A percentile compares a stretch with the other conserved stretches of the same genome.
phyloP scores from a whole-genome alignment of 163 green algal species.

The Scenedesmus sp. region DNA sequence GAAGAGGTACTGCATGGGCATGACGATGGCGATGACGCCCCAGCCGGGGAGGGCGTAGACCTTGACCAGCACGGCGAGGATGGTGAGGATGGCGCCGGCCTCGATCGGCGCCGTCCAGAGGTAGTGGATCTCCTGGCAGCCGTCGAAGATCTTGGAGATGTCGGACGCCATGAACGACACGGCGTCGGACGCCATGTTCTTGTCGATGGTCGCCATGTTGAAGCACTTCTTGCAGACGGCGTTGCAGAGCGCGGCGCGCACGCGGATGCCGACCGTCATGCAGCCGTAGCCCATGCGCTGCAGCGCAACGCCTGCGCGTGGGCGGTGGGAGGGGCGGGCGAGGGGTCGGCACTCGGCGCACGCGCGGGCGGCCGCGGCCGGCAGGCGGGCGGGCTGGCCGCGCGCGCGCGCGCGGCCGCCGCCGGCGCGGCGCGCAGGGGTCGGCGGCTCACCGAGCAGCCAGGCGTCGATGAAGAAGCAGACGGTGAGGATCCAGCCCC shows the following conservation, averaged over 20 bases:
- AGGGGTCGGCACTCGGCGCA: background rate
- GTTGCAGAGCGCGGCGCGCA: conserved; percentile 51
- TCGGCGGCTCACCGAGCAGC: conserved; percentile 52
- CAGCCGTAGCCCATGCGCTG: conserved; percentile 67
- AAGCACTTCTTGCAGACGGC: conserved; percentile 53
- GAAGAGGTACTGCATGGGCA: conserved; percentile 66
- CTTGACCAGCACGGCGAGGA: conserved; percentile 55
- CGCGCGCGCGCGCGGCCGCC: background rate
- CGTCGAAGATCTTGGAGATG: conserved; percentile 69
- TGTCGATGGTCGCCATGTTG: conserved; percentile 51
- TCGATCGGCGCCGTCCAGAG: conserved; percentile 66
- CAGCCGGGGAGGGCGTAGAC: conserved; percentile 56
- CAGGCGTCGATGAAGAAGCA: conserved; percentile 65
- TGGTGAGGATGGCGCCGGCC: conserved; percentile 55
- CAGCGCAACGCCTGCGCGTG: conserved; percentile 35
- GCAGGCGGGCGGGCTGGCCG: background rate
- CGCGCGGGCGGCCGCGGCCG: background rate
- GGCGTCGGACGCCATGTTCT: conserved; percentile 46
- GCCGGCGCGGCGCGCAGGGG: background rate
- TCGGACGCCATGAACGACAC: conserved; percentile 60
- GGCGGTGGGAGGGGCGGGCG: background rate
- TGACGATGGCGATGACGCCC: conserved; percentile 58
- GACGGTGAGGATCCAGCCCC: conserved; percentile 60
- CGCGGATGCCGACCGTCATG: conserved; percentile 50
- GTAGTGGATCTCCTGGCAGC: conserved; percentile 69